These are phyloP conservation scores for Onygenales sp. DNA, from an alignment of 2,329 filamentous ascomycete genomes.

Conservation along the genomic window DNA sequence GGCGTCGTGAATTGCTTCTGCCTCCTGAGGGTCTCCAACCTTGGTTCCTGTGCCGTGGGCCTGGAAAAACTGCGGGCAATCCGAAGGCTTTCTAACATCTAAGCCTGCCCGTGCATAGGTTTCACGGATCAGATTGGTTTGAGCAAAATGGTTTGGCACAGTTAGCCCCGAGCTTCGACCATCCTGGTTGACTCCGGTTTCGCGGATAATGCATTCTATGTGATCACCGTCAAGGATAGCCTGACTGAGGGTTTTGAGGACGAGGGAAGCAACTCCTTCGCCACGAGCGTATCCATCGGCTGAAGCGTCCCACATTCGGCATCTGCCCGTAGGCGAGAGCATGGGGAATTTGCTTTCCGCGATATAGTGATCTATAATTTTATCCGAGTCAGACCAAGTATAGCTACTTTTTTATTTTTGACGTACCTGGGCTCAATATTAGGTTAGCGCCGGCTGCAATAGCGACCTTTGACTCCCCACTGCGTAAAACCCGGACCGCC, in stretches of 20 bases:
- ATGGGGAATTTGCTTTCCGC: slow-evolving; percentile 20
- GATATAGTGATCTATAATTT: slow-evolving; percentile 16
- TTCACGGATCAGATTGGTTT: slow-evolving; percentile 24
- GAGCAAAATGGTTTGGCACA: slow-evolving; percentile 19
- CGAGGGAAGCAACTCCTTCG: slow-evolving; percentile 40
- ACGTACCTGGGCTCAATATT: slow-evolving; percentile 21
- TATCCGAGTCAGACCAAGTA: slow-evolving; percentile 7
- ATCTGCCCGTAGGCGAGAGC: slow-evolving; percentile 41
- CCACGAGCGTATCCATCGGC: slow-evolving; percentile 41
- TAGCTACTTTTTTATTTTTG: slow-evolving; percentile 10
- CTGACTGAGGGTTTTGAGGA: slow-evolving; percentile 39
- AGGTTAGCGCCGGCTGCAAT: slow-evolving; percentile 18
- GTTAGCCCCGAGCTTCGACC: slow-evolving; percentile 17
- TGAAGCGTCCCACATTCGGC: slow-evolving; percentile 32
- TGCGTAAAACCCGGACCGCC: slow-evolving; percentile 21
- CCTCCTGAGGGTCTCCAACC: slow-evolving; percentile 20
- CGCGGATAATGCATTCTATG: slow-evolving; percentile 28
- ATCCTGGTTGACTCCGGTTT: slow-evolving; percentile 21
- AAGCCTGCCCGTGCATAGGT: slow-evolving; percentile 20
- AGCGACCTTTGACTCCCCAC: slow-evolving; percentile 19
- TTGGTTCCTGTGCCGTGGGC: slow-evolving; percentile 32
- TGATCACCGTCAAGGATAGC: slow-evolving; percentile 37
- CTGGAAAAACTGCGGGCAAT: slow-evolving; percentile 28
- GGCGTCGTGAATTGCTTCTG: slow-evolving; percentile 13
- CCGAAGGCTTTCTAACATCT: slow-evolving; percentile 11